These are phyloP conservation scores for Chlamydomonas incerta DNA, from an alignment of 139 green algal species.

Conservation along the genomic window DNA sequence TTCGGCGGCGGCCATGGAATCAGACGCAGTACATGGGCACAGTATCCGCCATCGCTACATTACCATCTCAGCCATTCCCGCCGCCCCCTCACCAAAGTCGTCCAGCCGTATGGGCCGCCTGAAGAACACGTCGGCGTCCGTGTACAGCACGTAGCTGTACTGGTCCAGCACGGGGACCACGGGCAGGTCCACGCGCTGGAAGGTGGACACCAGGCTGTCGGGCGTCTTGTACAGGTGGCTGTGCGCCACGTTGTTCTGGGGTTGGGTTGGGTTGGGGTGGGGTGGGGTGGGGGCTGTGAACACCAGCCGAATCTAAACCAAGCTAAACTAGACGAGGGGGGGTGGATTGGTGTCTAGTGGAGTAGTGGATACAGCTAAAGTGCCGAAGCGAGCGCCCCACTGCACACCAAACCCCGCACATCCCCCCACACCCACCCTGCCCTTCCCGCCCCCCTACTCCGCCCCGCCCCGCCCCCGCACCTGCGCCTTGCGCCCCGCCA, in stretches of 20 bases:
- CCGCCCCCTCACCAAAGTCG: constrained; percentile 35
- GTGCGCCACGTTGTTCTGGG: constrained; percentile 32
- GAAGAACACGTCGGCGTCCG: constrained; percentile 57
- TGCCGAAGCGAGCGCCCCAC: too few relatives aligned
- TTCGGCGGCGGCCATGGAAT: too few relatives aligned
- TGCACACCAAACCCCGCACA: too few relatives aligned
- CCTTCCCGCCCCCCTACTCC: too few relatives aligned
- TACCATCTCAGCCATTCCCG: not conserved
- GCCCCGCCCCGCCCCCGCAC: not conserved
- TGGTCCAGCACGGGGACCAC: constrained; percentile 42
- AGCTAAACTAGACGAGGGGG: too few relatives aligned
- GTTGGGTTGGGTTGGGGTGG: not conserved
- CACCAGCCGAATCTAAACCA: too few relatives aligned
- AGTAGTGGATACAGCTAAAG: too few relatives aligned
- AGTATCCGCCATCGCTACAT: not conserved
- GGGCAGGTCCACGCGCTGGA: constrained; percentile 49
- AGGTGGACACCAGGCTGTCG: constrained; percentile 41
- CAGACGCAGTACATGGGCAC: too few relatives aligned
- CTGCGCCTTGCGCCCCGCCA: constrained; percentile 7
- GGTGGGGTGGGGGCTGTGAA: too few relatives aligned
- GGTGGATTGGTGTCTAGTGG: too few relatives aligned
- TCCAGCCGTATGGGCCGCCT: constrained; percentile 29
- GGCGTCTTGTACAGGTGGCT: constrained; percentile 37
- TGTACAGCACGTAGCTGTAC: constrained; percentile 63
- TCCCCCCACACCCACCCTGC: too few relatives aligned